These are phyloP conservation scores for Rhynchospora breviuscula DNA, from an alignment of 176 grass and related monocot species.

Conservation along the genomic window DNA sequence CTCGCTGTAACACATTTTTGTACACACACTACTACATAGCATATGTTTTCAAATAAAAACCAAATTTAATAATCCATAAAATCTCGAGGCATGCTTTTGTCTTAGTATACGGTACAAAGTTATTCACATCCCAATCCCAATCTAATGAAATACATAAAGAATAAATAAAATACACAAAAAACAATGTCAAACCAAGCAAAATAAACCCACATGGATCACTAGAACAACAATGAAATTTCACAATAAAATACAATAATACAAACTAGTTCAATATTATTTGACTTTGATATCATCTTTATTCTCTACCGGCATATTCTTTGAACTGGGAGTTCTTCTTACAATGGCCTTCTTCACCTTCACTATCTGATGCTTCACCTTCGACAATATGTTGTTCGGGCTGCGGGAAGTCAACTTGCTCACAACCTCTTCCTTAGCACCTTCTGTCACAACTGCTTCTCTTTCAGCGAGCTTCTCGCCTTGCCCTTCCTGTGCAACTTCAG, in stretches of 20 bases:
- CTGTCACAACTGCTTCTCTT: constrained; percentile 9
- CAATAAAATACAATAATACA: neutral
- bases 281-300: constrained; percentile 28
- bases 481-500: constrained; percentile 3
- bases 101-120: neutral
- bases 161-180: neutral
- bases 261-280: neutral
- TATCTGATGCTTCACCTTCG: constrained; percentile 42
- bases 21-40: too few species aligned
- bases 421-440: constrained; percentile 10
- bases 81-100: too few species aligned
- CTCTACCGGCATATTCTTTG: constrained; percentile 30
- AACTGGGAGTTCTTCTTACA: constrained; percentile 24
- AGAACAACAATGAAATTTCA: neutral
- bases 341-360: constrained; percentile 42
- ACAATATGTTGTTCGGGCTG: constrained; percentile 32
- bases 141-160: neutral
- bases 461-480: constrained; percentile 6
- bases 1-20: too few species aligned
- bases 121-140: neutral
- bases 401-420: constrained; percentile 13
- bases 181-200: neutral
- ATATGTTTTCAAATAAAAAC: too few species aligned
- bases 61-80: too few species aligned
- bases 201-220: neutral